phyloP scores from a whole-genome alignment of 768 basidiomycete species.

The Lactarius evosmus region DNA sequence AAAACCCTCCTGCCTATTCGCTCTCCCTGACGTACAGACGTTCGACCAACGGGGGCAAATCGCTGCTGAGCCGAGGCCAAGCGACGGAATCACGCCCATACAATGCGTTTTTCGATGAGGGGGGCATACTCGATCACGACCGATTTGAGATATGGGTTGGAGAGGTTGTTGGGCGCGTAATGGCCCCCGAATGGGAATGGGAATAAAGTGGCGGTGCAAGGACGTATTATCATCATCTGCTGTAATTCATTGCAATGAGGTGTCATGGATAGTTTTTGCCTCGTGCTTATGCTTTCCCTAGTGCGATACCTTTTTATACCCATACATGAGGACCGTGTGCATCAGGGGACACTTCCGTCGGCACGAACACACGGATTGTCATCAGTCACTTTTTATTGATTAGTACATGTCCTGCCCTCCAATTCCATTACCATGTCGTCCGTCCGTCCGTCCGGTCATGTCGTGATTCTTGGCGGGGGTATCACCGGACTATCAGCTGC shows the following conservation, averaged over 20 bases:
- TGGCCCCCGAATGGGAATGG: slow-evolving; percentile 55
- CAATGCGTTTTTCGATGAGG: slow-evolving; percentile 76
- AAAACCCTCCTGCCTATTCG: slow-evolving; percentile 61
- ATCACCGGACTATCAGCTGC: slow-evolving; percentile 79
- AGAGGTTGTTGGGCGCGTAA: slow-evolving; percentile 63
- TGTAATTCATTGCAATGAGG: slow-evolving; percentile 12
- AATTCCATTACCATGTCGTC: slow-evolving; percentile 1
- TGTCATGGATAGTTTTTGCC: slow-evolving; percentile 4
- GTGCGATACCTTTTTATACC: slow-evolving; percentile 12
- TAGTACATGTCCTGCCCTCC: background rate
- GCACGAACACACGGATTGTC: too few relatives aligned
- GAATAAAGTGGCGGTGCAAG: slow-evolving; percentile 15
- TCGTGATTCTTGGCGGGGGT: slow-evolving; percentile 78
- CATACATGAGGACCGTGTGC: slow-evolving; percentile 3
- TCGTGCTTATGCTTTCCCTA: slow-evolving; percentile 10
- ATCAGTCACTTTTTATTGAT: too few relatives aligned
- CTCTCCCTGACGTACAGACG: slow-evolving; percentile 69
- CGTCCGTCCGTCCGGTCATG: slow-evolving; percentile 31
- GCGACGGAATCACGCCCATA: slow-evolving; percentile 55
- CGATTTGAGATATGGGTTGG: slow-evolving; percentile 78
- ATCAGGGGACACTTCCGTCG: background rate
- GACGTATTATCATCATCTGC: slow-evolving; percentile 19
- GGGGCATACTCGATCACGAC: slow-evolving; percentile 74
- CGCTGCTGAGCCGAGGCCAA: slow-evolving; percentile 69
- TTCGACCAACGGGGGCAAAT: slow-evolving; percentile 83